Evolutionary conservation across 345 rosid genomes (phyloP).

Genomic region (Ceriops zippeliana): DNA sequence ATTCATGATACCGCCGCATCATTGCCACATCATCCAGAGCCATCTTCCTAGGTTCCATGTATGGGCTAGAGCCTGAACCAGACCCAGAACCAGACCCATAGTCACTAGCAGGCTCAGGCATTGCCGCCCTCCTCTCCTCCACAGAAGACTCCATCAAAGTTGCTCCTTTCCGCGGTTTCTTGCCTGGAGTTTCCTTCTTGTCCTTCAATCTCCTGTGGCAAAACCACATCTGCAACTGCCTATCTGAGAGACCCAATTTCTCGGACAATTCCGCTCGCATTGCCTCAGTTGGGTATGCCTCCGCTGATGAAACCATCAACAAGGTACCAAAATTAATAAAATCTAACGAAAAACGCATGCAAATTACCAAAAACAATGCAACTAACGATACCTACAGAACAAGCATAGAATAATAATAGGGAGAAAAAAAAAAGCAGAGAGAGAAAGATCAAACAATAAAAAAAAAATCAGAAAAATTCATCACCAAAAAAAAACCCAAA

Average conservation of each 20-base stretch:
- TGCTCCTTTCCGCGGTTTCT: conserved; percentile 44
- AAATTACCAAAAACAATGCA: neutral
- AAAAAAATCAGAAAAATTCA: neutral
- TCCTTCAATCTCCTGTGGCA: conserved; percentile 97
- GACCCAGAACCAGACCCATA: conserved; percentile 71
- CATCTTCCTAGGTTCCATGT: conserved; percentile 25
- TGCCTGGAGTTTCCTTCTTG: conserved; percentile 57
- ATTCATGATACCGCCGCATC: conserved; percentile 53
- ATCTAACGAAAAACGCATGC: neutral
- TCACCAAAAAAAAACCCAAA: neutral
- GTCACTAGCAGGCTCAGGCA: conserved; percentile 50
- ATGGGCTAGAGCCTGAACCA: conserved; percentile 72
- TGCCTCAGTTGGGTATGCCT: conserved; percentile 78
- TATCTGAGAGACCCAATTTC: conserved; percentile 80
- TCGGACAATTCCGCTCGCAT: conserved; percentile 68
- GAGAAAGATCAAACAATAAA: neutral
- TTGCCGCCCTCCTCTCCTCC: conserved; percentile 34
- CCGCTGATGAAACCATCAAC: conserved; percentile 50
- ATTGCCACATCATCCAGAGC: conserved; percentile 41
- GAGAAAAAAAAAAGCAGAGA: neutral
- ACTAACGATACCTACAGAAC: neutral
- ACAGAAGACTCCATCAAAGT: conserved; percentile 45
- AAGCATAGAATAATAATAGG: neutral
- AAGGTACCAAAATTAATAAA: conserved; percentile 14
- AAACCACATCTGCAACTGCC: conserved; percentile 99